A percentile compares a stretch with the other conserved stretches of the same genome.
Conservation (phyloP, 2,329 filamentous ascomycete species). For the Blastomyces percursus region DNA sequence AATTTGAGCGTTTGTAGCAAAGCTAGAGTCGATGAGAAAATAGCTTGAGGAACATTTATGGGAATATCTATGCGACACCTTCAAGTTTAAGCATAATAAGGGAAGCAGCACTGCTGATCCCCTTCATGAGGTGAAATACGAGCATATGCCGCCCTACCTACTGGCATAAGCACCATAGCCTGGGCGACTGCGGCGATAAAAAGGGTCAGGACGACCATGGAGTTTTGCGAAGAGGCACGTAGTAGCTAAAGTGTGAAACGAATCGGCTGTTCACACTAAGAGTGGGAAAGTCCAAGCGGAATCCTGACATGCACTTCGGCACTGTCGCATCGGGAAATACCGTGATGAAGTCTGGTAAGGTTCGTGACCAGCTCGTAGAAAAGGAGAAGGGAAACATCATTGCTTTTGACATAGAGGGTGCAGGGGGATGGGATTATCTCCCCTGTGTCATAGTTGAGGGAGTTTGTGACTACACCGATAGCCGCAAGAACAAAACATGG, state of each 20-base stretch:
- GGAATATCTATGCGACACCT: background rate
- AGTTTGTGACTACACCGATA: background rate
- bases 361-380: background rate
- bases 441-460: background rate
- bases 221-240: background rate
- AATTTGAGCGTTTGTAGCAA: background rate
- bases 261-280: background rate
- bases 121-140: background rate
- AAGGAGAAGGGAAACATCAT: background rate
- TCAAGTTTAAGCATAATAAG: background rate
- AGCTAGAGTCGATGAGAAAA: background rate
- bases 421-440: background rate
- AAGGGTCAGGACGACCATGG: background rate
- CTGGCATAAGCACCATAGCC: background rate
- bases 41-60: background rate
- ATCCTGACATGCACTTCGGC: background rate
- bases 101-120: background rate
- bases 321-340: background rate
- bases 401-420: background rate
- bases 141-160: background rate
- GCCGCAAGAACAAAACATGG: background rate
- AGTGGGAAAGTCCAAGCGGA: background rate
- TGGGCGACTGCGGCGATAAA: background rate
- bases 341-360: background rate
- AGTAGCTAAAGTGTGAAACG: background rate